Conservation (phyloP, 2,329 filamentous ascomycete species). For the Torrubiellomyces zombiae region DNA sequence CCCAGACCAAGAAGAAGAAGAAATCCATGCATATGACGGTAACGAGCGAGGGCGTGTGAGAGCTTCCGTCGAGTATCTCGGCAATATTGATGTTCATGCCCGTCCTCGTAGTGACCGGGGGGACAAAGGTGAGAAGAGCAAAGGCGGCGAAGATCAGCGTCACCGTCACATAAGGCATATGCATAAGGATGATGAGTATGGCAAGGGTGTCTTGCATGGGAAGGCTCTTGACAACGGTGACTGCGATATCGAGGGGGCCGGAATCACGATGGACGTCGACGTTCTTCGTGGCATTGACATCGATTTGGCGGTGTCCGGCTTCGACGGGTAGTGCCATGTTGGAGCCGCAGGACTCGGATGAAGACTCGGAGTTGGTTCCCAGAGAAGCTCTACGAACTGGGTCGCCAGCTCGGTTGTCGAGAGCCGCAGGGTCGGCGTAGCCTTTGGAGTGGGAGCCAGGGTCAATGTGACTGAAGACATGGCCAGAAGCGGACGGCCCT, state of each 20-base stretch:
- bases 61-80: conserved; percentile 79
- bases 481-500: conserved; percentile 14
- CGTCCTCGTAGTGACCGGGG: conserved; percentile 61
- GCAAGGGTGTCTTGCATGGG: conserved; percentile 90
- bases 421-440: conserved; percentile 5
- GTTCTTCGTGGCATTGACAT: conserved; percentile 53
- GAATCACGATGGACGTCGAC: conserved; percentile 52
- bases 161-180: conserved; percentile 74
- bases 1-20: conserved; percentile 69
- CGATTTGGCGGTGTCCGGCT: conserved; percentile 46
- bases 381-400: conserved; percentile 29
- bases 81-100: conserved; percentile 69
- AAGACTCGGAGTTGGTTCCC: conserved; percentile 35
- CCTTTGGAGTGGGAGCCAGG: conserved; percentile 17
- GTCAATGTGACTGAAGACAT: conserved; percentile 8
- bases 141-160: conserved; percentile 86
- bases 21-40: conserved; percentile 74
- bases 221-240: conserved; percentile 77
- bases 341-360: conserved; percentile 32
- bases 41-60: conserved; percentile 70
- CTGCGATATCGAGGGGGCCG: conserved; percentile 58
- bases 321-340: conserved; percentile 21
- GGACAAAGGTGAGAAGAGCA: conserved; percentile 82
- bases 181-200: conserved; percentile 88
- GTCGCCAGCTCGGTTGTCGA: conserved; percentile 25